Conservation (phyloP, 2,329 filamentous ascomycete genomes). For the Microdochium paspali region DNA sequence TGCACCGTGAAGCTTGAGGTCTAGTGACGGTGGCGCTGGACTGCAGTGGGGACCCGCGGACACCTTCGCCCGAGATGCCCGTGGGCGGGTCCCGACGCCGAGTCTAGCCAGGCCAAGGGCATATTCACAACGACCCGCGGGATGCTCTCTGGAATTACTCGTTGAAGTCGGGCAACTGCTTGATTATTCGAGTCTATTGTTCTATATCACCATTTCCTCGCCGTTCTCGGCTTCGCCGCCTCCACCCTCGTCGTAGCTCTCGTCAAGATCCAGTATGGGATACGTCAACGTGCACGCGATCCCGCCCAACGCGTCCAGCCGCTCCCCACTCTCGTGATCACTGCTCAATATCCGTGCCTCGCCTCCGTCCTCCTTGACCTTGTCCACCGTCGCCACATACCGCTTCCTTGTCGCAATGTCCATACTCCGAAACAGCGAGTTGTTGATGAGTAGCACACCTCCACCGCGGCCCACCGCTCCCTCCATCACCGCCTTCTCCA, state of each 20-base stretch:
- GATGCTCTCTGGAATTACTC: too few relatives aligned
- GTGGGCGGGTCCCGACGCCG: too few relatives aligned
- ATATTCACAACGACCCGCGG: too few relatives aligned
- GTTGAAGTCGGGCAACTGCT: too few relatives aligned
- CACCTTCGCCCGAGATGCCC: too few relatives aligned
- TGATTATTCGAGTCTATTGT: too few relatives aligned
- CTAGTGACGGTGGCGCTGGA: too few relatives aligned
- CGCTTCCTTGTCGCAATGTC: conserved; percentile 66
- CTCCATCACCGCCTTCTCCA: conserved; percentile 72
- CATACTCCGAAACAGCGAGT: conserved; percentile 76
- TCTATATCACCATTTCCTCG: conserved; percentile 17
- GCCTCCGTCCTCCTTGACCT: conserved; percentile 77
- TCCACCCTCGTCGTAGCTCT: conserved; percentile 37
- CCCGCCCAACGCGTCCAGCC: conserved; percentile 74
- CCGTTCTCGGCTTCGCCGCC: conserved; percentile 4
- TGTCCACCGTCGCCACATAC: conserved; percentile 81
- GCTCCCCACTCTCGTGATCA: conserved; percentile 85
- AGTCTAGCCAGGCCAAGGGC: too few relatives aligned
- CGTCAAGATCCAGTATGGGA: conserved; percentile 72
- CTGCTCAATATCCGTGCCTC: conserved; percentile 85
- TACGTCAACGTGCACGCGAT: conserved; percentile 89
- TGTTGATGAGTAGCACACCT: conserved; percentile 77
- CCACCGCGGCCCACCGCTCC: conserved; percentile 84
- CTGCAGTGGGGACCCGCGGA: too few relatives aligned
- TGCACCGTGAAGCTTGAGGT: too few relatives aligned